Evolutionary conservation across 345 rosid genomes (phyloP).

Genomic region (Diplotaxis tenuifolia): DNA sequence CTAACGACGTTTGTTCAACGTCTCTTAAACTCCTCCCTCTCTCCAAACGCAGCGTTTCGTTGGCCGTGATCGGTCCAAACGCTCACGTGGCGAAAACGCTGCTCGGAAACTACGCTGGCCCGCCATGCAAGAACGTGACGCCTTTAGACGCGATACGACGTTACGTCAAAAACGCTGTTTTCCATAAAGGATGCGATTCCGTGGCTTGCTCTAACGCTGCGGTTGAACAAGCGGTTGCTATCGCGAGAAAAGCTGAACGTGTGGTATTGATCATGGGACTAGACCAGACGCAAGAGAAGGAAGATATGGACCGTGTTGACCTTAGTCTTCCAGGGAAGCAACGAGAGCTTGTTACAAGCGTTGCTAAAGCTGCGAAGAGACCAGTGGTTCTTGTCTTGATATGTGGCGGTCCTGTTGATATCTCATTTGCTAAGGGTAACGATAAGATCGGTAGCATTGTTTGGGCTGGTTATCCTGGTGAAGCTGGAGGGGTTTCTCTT

Average conservation of each 20-base stretch:
- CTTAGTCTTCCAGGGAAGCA: slow-evolving; percentile 78
- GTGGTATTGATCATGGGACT: slow-evolving; percentile 86
- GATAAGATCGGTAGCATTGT: slow-evolving; percentile 63
- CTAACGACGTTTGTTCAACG: slow-evolving; percentile 60
- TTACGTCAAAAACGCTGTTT: slow-evolving; percentile 50
- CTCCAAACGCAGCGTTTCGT: slow-evolving; percentile 45
- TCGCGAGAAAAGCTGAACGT: slow-evolving; percentile 56
- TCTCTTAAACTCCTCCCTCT: slow-evolving; percentile 65
- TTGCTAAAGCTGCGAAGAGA: slow-evolving; percentile 63
- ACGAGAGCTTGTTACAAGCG: slow-evolving; percentile 53
- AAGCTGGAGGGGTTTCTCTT: slow-evolving; percentile 76
- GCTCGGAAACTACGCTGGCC: slow-evolving; percentile 83
- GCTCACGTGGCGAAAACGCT: slow-evolving; percentile 55
- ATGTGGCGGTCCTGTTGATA: slow-evolving; percentile 82
- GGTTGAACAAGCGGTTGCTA: slow-evolving; percentile 50
- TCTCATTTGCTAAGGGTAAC: slow-evolving; percentile 59
- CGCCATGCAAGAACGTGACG: slow-evolving; percentile 59
- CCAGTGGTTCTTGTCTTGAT: slow-evolving; percentile 71
- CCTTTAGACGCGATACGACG: slow-evolving; percentile 56
- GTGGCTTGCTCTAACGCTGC: slow-evolving; percentile 59
- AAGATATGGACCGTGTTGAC: slow-evolving; percentile 64
- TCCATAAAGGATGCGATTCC: slow-evolving; percentile 59
- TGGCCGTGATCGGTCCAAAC: slow-evolving; percentile 86
- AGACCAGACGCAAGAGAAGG: slow-evolving; percentile 75
- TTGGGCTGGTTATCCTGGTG: slow-evolving; percentile 98